phyloP scores from a whole-genome alignment of 2,329 filamentous ascomycete species.

The Beauveria medogensis region DNA sequence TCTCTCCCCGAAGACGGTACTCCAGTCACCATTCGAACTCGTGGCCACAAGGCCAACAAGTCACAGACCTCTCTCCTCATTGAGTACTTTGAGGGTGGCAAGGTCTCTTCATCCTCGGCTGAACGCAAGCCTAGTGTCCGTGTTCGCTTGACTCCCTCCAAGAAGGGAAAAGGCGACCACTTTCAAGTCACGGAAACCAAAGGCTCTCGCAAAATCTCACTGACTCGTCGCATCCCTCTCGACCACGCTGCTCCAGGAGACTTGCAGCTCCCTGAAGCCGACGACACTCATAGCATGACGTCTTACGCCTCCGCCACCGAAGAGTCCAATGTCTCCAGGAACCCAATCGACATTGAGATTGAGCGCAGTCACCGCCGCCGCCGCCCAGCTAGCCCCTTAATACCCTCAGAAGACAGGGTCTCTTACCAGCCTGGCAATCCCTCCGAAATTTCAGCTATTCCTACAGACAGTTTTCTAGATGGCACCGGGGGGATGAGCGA shows the following conservation, averaged over 20 bases:
- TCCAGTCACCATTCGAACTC: conserved; percentile 84
- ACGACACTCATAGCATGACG: conserved; percentile 58
- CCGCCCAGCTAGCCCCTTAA: conserved; percentile 60
- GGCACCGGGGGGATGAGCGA: conserved; percentile 42
- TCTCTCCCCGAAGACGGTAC: conserved; percentile 81
- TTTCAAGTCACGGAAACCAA: conserved; percentile 81
- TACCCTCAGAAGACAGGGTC: conserved; percentile 43
- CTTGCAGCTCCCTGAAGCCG: conserved; percentile 37
- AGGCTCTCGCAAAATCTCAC: conserved; percentile 60
- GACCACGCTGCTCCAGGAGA: conserved; percentile 32
- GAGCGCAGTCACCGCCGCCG: conserved; percentile 51
- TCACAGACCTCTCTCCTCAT: conserved; percentile 90
- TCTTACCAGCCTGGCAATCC: conserved; percentile 54
- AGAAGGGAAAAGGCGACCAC: conserved; percentile 61
- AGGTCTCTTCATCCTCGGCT: conserved; percentile 41
- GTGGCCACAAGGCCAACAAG: conserved; percentile 47
- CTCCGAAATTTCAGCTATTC: conserved; percentile 80
- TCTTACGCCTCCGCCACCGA: conserved; percentile 74
- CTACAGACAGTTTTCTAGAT: conserved; percentile 53
- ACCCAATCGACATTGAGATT: conserved; percentile 86
- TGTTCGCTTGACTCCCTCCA: conserved; percentile 72
- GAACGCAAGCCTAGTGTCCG: conserved; percentile 74
- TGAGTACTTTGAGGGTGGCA: conserved; percentile 86
- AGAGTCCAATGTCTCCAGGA: conserved; percentile 67
- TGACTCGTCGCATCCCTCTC: conserved; percentile 45